phyloP scores from a whole-genome alignment of 805 yeast species.

The Vanderwaltozyma verrucispora region DNA sequence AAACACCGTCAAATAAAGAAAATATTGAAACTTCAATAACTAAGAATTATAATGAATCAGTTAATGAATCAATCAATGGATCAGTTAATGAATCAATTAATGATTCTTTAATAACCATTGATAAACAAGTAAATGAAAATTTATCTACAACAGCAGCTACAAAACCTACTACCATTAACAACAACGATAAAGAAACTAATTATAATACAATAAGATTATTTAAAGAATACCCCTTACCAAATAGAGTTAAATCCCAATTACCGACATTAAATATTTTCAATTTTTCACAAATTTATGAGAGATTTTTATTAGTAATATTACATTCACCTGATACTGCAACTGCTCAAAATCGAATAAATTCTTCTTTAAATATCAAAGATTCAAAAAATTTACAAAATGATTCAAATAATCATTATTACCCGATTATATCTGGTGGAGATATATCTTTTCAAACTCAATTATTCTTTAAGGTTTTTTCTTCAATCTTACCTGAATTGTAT shows the following conservation, averaged over 20 bases:
- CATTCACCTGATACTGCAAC: slow-evolving; percentile 51
- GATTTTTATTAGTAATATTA: slow-evolving; percentile 61
- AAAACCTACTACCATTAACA: too few species aligned
- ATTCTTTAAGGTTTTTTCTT: slow-evolving; percentile 49
- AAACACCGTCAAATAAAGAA: not conserved
- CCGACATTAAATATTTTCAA: slow-evolving; percentile 31
- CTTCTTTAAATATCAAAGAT: too few species aligned
- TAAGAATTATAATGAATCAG: too few species aligned
- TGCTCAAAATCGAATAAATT: slow-evolving; percentile 13
- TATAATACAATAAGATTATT: slow-evolving; percentile 9
- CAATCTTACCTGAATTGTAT: slow-evolving; percentile 66
- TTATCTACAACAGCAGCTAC: too few species aligned
- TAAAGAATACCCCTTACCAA: slow-evolving; percentile 24
- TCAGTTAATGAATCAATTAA: not conserved
- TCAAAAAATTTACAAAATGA: too few species aligned
- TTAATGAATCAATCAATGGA: too few species aligned
- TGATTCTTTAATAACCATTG: too few species aligned
- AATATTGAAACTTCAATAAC: too few species aligned
- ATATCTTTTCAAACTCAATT: slow-evolving; percentile 27
- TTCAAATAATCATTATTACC: slow-evolving; percentile 20
- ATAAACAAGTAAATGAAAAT: too few species aligned
- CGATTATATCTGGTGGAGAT: slow-evolving; percentile 28
- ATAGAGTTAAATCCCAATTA: slow-evolving; percentile 10
- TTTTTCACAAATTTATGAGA: slow-evolving; percentile 62
- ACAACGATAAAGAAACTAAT: too few species aligned